phyloP scores from a whole-genome alignment of 129 eudicot species.

The Logfia minima region DNA sequence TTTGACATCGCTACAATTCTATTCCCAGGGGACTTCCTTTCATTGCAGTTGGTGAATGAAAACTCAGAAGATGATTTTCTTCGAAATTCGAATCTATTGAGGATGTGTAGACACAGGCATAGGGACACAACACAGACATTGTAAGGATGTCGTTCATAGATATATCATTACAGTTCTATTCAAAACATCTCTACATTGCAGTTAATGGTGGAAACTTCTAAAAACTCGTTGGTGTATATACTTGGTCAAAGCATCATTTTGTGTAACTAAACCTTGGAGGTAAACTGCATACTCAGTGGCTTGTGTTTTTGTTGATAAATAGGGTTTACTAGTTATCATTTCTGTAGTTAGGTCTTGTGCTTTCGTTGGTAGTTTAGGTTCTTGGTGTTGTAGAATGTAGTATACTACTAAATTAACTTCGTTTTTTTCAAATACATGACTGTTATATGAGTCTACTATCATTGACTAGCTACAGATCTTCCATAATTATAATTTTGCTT shows the following conservation, averaged over 20 bases:
- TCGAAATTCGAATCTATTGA: background rate
- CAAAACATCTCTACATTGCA: background rate
- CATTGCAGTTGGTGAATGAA: conserved; percentile 47
- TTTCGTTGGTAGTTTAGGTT: background rate
- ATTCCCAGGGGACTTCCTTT: conserved; percentile 57
- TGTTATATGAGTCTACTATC: too few species aligned
- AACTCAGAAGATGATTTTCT: background rate
- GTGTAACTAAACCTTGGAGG: background rate
- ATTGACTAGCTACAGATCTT: too few species aligned
- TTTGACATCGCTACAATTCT: conserved; percentile 14
- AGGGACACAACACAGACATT: background rate
- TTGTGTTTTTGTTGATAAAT: background rate
- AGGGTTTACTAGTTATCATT: background rate
- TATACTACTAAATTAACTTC: too few species aligned
- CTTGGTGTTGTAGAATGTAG: too few species aligned
- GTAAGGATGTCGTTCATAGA: conserved; percentile 7
- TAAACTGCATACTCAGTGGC: background rate
- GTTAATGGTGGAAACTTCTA: background rate
- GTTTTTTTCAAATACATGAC: too few species aligned
- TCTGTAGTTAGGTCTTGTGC: background rate
- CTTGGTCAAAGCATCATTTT: background rate
- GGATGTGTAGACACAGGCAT: background rate
- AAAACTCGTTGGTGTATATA: background rate
- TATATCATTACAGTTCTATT: background rate
- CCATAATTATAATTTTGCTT: too few species aligned